Percentiles rank a stretch among this genome's conserved stretches.
Evolutionary conservation across 2,329 filamentous ascomycete species (phyloP).

Genomic region (Phoma sp.): DNA sequence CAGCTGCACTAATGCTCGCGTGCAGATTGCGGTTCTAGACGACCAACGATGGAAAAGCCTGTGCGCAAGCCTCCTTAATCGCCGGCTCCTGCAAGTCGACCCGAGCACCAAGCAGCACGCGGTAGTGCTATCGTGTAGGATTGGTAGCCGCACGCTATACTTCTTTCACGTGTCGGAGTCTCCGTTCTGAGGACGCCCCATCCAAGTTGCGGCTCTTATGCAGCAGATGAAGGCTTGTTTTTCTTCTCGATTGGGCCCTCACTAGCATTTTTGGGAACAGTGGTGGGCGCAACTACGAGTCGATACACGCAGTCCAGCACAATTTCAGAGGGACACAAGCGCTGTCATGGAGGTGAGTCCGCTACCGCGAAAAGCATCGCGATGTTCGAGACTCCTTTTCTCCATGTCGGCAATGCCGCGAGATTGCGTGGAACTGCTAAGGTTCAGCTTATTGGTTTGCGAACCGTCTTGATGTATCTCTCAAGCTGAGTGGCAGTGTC

Average conservation of each 20-base stretch:
- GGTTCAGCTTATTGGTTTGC: conserved; percentile 3
- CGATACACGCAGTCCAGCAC: conserved; percentile 1
- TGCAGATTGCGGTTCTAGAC: neutral
- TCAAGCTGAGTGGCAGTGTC: conserved; percentile 5
- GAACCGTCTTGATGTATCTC: neutral
- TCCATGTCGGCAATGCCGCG: conserved; percentile 8
- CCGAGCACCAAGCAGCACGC: conserved; percentile 2
- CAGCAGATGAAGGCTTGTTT: conserved; percentile 6
- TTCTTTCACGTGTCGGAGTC: conserved; percentile 2
- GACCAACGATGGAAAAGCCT: neutral
- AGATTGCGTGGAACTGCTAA: conserved; percentile 1
- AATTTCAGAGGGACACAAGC: neutral
- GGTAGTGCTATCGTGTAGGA: conserved; percentile 8
- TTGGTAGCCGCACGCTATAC: conserved; percentile 9
- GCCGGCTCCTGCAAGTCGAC: conserved; percentile 7
- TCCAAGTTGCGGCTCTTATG: conserved; percentile 4
- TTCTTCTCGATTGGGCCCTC: neutral
- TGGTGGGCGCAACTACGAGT: neutral
- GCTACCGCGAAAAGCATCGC: neutral
- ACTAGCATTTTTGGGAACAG: neutral
- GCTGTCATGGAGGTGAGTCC: neutral
- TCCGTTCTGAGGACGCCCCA: conserved; percentile 4
- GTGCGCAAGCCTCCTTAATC: conserved; percentile 8
- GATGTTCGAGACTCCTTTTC: neutral
- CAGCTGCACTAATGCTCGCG: conserved; percentile 5